phyloP scores from a whole-genome alignment of 257 asterid genomes.

The Nicotiana knightiana region DNA sequence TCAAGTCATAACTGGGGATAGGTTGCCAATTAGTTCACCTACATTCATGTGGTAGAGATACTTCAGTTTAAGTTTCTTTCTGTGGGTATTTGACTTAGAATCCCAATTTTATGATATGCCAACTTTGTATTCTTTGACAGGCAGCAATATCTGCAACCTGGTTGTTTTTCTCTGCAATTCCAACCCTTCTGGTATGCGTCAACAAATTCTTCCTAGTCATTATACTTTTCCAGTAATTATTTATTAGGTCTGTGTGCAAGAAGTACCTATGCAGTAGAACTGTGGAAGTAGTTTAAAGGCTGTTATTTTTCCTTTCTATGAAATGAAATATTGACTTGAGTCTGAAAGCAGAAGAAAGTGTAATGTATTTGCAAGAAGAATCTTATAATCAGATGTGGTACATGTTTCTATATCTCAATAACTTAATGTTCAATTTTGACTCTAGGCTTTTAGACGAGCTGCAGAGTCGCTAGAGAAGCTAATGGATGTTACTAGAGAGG shows the following conservation, averaged over 20 bases:
- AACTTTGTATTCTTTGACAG: slow-evolving; percentile 34
- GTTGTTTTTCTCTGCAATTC: slow-evolving; percentile 80
- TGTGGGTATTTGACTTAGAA: not conserved
- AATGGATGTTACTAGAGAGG: slow-evolving; percentile 79
- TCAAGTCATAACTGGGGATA: not conserved
- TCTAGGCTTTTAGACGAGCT: slow-evolving; percentile 81
- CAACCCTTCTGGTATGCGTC: slow-evolving; percentile 68
- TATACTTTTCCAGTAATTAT: not conserved
- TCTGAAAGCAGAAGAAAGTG: not conserved
- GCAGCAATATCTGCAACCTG: slow-evolving; percentile 82
- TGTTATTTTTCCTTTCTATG: not conserved
- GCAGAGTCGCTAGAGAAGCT: slow-evolving; percentile 77
- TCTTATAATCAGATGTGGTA: not conserved
- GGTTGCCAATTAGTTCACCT: not conserved
- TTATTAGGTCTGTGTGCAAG: not conserved
- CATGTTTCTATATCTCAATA: not conserved
- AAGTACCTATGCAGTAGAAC: not conserved
- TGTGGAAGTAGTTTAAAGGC: not conserved
- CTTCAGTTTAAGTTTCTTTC: not conserved
- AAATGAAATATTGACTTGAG: not conserved
- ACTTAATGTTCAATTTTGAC: slow-evolving; percentile 4
- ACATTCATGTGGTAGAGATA: not conserved
- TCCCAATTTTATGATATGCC: not conserved
- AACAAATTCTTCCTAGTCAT: not conserved
- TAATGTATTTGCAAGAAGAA: not conserved